Conservation (phyloP, 371 early-diverging fungal genomes). For the Entomophthora muscae region DNA sequence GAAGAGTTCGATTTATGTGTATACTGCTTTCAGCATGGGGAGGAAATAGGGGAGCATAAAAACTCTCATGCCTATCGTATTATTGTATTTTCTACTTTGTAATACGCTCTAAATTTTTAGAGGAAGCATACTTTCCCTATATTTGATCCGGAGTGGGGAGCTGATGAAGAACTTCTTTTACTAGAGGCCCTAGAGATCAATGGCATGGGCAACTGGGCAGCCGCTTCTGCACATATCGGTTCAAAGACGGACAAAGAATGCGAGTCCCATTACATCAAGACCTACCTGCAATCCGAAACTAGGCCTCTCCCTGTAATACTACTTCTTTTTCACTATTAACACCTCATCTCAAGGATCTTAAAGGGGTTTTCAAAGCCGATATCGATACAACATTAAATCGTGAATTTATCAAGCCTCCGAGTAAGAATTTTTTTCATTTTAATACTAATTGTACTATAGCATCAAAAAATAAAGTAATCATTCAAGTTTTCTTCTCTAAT, state of each 20-base stretch:
- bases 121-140: constrained; percentile 75
- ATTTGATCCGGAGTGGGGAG: constrained; percentile 79
- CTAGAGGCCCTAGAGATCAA: constrained; percentile 80
- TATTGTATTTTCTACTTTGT: constrained; percentile 24
- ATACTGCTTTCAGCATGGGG: constrained; percentile 75
- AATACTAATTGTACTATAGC: not conserved
- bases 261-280: constrained; percentile 75
- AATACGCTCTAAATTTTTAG: constrained; percentile 15
- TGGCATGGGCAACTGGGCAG: constrained; percentile 97
- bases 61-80: constrained; percentile 77
- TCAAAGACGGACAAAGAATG: constrained; percentile 77
- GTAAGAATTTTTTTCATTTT: not conserved
- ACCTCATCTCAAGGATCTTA: not conserved
- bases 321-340: not conserved
- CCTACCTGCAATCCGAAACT: constrained; percentile 50
- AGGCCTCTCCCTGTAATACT: constrained; percentile 61
- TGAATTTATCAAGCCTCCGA: not conserved
- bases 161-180: constrained; percentile 91
- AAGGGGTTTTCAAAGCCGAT: not conserved
- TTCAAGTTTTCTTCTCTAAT: not conserved
- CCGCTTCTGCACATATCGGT: constrained; percentile 82
- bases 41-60: constrained; percentile 70
- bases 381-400: not conserved
- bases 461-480: constrained; percentile 3
- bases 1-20: constrained; percentile 91